Conservation (phyloP, 2,329 filamentous ascomycete species). For the Fusarium albosuccineum region DNA sequence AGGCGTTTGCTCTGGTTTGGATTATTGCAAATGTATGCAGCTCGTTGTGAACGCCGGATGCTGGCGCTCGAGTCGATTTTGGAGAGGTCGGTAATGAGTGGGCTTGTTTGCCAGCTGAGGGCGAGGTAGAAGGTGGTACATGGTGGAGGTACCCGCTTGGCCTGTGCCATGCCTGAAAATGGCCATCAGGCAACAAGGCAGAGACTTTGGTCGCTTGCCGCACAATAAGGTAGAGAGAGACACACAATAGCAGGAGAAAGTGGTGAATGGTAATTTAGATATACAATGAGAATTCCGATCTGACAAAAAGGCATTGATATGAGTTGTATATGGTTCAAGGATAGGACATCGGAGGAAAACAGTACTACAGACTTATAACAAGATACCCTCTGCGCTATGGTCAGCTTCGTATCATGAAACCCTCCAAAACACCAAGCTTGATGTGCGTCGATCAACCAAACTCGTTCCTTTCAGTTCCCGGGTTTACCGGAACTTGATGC, state of each 20-base stretch:
- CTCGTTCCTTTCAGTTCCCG: no score
- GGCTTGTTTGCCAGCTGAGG: slow-evolving; percentile 32
- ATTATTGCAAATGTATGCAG: slow-evolving; percentile 30
- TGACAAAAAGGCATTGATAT: not conserved
- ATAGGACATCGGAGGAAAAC: slow-evolving; percentile 1
- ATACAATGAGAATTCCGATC: not conserved
- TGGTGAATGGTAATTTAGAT: not conserved
- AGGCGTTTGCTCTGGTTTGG: slow-evolving; percentile 12
- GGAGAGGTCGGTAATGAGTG: slow-evolving; percentile 38
- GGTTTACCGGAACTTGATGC: no score
- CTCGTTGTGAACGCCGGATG: slow-evolving; percentile 29
- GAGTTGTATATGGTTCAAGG: not conserved
- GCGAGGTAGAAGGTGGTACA: slow-evolving; percentile 38
- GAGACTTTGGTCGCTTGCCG: slow-evolving; percentile 20
- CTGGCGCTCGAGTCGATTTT: slow-evolving; percentile 32
- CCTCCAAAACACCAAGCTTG: slow-evolving; percentile 19
- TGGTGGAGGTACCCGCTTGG: slow-evolving; percentile 45
- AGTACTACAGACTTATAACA: not conserved
- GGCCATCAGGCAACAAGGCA: slow-evolving; percentile 51
- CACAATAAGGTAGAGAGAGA: not conserved
- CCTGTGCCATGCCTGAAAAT: slow-evolving; percentile 45
- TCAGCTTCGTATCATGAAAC: slow-evolving; percentile 31
- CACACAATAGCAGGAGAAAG: not conserved
- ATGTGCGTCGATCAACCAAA: not conserved
- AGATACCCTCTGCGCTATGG: slow-evolving; percentile 24